Percentiles rank a stretch among this genome's conserved stretches.
Conservation (phyloP, 441 rosid genomes). For the Eugenia klotzschiana region DNA sequence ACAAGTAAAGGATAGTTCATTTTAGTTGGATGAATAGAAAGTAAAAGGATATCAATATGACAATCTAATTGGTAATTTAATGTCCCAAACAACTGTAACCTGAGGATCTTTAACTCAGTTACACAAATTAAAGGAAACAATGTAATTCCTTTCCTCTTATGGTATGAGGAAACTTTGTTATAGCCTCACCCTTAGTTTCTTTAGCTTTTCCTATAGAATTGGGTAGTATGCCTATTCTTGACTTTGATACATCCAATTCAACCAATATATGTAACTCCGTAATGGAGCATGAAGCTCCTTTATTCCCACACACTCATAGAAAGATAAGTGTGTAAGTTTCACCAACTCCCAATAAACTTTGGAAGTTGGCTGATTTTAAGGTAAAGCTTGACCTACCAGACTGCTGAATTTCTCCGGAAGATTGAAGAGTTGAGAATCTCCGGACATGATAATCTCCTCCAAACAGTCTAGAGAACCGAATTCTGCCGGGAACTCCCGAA, state of each 20-base stretch:
- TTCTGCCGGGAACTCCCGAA: background rate
- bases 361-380: background rate
- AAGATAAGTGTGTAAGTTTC: background rate
- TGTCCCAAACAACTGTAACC: background rate
- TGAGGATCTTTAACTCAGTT: background rate
- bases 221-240: background rate
- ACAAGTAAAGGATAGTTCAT: background rate
- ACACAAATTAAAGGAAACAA: background rate
- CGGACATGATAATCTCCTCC: background rate
- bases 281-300: background rate
- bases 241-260: background rate
- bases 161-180: no score
- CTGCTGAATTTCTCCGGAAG: fast-evolving
- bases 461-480: background rate
- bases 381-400: background rate
- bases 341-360: background rate
- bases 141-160: no score
- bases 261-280: background rate
- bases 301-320: background rate
- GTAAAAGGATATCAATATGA: background rate
- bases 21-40: background rate
- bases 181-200: background rate
- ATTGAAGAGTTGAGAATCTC: background rate
- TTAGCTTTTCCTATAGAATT: background rate
- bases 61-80: no score